A percentile compares a stretch with the other conserved stretches of the same genome.
Evolutionary conservation across 2,329 filamentous ascomycete genomes (phyloP).

Genomic region (Pseudohalonectria lignicola): DNA sequence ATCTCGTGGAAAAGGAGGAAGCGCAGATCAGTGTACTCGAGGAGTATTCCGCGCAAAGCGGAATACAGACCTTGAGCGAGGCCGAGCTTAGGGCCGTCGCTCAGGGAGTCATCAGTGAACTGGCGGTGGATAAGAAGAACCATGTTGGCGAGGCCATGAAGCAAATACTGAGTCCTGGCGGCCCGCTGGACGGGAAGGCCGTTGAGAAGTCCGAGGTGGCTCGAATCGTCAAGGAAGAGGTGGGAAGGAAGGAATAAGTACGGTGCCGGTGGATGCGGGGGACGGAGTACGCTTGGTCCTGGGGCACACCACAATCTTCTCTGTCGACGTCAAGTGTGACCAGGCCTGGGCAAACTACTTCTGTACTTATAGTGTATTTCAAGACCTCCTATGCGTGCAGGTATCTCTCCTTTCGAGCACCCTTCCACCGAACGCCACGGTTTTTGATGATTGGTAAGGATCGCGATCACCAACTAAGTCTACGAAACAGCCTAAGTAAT

Average conservation of each 20-base stretch:
- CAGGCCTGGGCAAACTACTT: too few relatives aligned
- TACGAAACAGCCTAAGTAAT: too few relatives aligned
- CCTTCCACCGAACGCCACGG: too few relatives aligned
- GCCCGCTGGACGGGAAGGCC: constrained; percentile 48
- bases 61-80: constrained; percentile 45
- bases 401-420: too few relatives aligned
- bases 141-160: constrained; percentile 54
- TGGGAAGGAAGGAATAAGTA: constrained; percentile 9
- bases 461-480: too few relatives aligned
- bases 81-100: constrained; percentile 48
- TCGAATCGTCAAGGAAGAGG: constrained; percentile 45
- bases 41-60: constrained; percentile 50
- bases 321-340: too few relatives aligned
- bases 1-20: constrained; percentile 61
- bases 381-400: too few relatives aligned
- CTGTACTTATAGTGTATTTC: too few relatives aligned
- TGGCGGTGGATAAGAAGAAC: constrained; percentile 37
- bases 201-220: constrained; percentile 52
- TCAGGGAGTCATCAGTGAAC: constrained; percentile 34
- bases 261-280: too few relatives aligned
- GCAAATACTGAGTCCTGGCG: constrained; percentile 38
- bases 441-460: too few relatives aligned
- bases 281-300: too few relatives aligned
- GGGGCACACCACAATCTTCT: too few relatives aligned
- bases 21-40: constrained; percentile 53